phyloP scores from a whole-genome alignment of 495 filamentous ascomycete species.

The Apiosordaria backusii region DNA sequence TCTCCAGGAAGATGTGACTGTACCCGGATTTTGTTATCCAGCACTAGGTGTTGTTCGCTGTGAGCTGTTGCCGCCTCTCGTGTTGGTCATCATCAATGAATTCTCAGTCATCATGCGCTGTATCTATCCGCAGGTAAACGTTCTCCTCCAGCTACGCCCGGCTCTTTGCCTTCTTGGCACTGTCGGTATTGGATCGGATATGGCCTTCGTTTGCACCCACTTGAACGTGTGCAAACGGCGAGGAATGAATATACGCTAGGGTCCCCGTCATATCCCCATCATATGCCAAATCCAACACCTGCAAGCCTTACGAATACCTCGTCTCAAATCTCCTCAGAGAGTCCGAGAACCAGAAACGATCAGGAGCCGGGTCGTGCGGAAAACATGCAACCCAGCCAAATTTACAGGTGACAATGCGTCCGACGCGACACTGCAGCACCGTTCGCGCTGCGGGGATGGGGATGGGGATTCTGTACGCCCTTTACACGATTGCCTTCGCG shows the following conservation, averaged over 20 bases:
- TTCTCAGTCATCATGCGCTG: not conserved
- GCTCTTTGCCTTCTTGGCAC: not conserved
- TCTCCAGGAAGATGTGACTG: not conserved
- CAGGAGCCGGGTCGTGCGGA: not conserved
- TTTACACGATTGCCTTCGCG: not conserved
- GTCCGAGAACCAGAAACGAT: not conserved
- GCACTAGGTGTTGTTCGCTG: too few relatives aligned
- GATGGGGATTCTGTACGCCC: not conserved
- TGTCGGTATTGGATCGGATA: too few relatives aligned
- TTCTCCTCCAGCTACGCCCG: not conserved
- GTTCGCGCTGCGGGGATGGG: not conserved
- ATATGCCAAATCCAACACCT: not conserved
- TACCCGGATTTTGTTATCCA: too few relatives aligned
- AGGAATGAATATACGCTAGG: not conserved
- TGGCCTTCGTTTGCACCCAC: not conserved
- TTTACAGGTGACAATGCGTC: not conserved
- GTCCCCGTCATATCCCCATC: too few relatives aligned
- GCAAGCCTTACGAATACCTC: not conserved
- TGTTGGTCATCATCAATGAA: not conserved
- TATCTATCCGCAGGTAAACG: not conserved
- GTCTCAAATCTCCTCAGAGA: not conserved
- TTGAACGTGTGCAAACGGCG: not conserved
- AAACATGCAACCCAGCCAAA: constrained; percentile 1
- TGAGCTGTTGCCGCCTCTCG: not conserved
- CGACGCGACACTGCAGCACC: constrained; percentile 1